Conservation (phyloP, 345 rosid genomes). For the Pistacia integerrima region DNA sequence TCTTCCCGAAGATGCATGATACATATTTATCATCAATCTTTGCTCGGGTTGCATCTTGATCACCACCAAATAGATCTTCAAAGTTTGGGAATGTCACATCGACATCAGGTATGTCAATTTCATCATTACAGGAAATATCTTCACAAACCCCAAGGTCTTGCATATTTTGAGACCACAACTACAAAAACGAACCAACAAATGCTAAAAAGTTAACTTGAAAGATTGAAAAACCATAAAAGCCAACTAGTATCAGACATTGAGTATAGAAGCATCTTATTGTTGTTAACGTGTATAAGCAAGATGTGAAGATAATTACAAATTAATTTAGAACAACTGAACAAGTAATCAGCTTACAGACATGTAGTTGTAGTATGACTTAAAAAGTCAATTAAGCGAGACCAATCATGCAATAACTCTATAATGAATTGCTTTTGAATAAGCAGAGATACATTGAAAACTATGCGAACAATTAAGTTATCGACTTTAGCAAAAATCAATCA, state of each 20-base stretch:
- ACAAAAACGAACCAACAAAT: constrained; percentile 23
- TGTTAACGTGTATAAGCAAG: background rate
- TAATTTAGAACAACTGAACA: constrained; percentile 7
- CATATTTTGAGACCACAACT: constrained; percentile 84
- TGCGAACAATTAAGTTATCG: background rate
- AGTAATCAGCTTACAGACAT: constrained; percentile 6
- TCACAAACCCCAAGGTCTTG: constrained; percentile 90
- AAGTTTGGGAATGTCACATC: constrained; percentile 71
- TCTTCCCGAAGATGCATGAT: constrained; percentile 43
- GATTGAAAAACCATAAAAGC: background rate
- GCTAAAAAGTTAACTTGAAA: constrained; percentile 2
- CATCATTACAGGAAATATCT: constrained; percentile 51
- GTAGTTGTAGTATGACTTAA: background rate
- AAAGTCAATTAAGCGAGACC: background rate
- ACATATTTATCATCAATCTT: constrained; percentile 34
- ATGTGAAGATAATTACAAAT: background rate
- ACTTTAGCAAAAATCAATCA: background rate
- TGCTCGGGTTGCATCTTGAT: constrained; percentile 43
- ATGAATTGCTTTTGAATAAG: background rate
- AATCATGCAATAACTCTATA: background rate
- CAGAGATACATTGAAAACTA: background rate
- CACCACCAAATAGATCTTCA: constrained; percentile 78
- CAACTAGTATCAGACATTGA: background rate
- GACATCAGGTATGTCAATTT: constrained; percentile 77
- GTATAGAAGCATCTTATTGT: background rate